A percentile compares a stretch with the other conserved stretches of the same genome.
These are phyloP conservation scores for Ogataea parapolymorpha DNA, from an alignment of 805 yeast species.

Conservation along the genomic window DNA sequence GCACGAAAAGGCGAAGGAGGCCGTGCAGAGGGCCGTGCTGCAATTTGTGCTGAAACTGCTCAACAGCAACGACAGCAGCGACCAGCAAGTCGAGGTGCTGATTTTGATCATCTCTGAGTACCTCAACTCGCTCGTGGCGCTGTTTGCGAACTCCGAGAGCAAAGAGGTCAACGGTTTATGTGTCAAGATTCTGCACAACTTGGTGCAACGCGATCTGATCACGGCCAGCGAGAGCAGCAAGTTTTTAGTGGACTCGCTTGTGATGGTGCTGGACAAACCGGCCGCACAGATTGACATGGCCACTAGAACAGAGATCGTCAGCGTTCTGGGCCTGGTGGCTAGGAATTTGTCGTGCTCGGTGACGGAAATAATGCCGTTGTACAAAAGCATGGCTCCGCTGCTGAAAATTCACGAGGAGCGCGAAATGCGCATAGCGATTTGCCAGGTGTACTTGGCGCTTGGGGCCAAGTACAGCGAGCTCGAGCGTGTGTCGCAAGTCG, in stretches of 20 bases:
- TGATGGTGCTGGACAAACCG: conserved; percentile 59
- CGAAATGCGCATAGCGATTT: conserved; percentile 58
- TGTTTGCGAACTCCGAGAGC: conserved; percentile 41
- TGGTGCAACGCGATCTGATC: conserved; percentile 57
- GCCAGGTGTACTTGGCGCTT: conserved; percentile 56
- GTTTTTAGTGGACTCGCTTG: conserved; percentile 53
- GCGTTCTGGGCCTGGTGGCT: conserved; percentile 54
- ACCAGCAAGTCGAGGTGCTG: conserved; percentile 43
- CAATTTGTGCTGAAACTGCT: conserved; percentile 49
- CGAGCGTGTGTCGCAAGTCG: conserved; percentile 45
- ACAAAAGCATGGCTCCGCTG: conserved; percentile 35
- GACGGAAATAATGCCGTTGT: conserved; percentile 40
- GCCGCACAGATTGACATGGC: conserved; percentile 45
- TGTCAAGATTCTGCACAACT: conserved; percentile 46
- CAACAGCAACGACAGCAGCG: conserved; percentile 39
- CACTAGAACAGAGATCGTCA: conserved; percentile 55
- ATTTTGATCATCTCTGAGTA: conserved; percentile 58
- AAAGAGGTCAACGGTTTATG: conserved; percentile 50
- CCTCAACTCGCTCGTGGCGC: conserved; percentile 46
- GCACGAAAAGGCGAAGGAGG: conserved; percentile 58
- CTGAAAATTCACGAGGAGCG: conserved; percentile 57
- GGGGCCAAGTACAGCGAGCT: conserved; percentile 49
- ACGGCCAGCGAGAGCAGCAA: conserved; percentile 52
- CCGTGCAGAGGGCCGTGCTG: conserved; percentile 55
- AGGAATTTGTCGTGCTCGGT: conserved; percentile 51